A percentile compares a stretch with the other conserved stretches of the same genome.
Conservation (phyloP, 2,329 filamentous ascomycete genomes). For the Fusarium sp. region DNA sequence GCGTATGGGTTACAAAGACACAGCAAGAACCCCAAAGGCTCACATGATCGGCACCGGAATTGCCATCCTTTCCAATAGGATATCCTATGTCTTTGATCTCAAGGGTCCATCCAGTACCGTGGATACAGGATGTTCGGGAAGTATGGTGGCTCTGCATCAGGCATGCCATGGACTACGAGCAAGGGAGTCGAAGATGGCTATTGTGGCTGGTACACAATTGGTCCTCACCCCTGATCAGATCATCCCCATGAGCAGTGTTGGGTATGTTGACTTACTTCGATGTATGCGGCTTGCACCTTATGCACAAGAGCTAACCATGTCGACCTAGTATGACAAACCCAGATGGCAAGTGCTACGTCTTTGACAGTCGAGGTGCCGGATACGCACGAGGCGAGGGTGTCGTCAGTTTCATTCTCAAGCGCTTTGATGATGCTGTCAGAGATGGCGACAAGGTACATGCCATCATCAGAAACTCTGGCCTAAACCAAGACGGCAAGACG, state of each 20-base stretch:
- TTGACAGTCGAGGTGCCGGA: constrained; percentile 46
- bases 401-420: constrained; percentile 51
- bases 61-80: constrained; percentile 48
- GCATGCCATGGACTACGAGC: constrained; percentile 49
- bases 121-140: constrained; percentile 53
- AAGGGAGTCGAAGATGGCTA: constrained; percentile 57
- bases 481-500: constrained; percentile 22
- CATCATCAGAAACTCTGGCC: constrained; percentile 47
- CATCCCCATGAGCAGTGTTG: constrained; percentile 21
- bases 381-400: constrained; percentile 59
- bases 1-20: constrained; percentile 25
- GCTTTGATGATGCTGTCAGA: constrained; percentile 52
- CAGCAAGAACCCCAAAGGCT: constrained; percentile 29
- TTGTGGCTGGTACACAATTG: constrained; percentile 46
- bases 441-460: constrained; percentile 50
- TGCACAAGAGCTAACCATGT: background rate
- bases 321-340: constrained; percentile 12
- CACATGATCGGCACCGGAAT: constrained; percentile 45
- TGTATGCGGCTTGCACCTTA: background rate
- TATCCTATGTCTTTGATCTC: constrained; percentile 52
- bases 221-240: constrained; percentile 27
- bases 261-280: background rate
- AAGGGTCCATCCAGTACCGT: constrained; percentile 47
- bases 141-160: constrained; percentile 43
- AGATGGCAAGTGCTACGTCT: constrained; percentile 24